A percentile compares a stretch with the other conserved stretches of the same genome.
Conservation (phyloP, 2,329 filamentous ascomycete genomes). For the Venturiaceae sp. region DNA sequence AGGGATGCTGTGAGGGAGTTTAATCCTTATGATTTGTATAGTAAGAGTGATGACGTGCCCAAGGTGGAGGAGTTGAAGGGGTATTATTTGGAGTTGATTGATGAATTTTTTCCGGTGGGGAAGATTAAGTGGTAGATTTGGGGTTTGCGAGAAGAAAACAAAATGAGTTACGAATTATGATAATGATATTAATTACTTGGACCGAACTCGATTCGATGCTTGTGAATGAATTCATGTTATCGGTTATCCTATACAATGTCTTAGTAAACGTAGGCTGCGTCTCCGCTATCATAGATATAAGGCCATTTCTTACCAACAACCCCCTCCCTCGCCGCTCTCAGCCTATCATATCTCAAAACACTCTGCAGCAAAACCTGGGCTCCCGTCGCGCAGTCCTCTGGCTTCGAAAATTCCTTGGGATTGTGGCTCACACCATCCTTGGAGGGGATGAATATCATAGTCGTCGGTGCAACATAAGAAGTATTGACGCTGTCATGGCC, state of each 20-base stretch:
- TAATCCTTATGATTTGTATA: conserved; percentile 87
- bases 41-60: conserved; percentile 77
- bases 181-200: not conserved
- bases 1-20: conserved; percentile 74
- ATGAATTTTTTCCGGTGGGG: conserved; percentile 62
- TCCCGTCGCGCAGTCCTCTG: conserved; percentile 49
- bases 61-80: conserved; percentile 66
- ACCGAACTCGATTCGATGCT: too few species aligned
- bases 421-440: conserved; percentile 55
- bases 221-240: too few species aligned
- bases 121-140: conserved; percentile 55
- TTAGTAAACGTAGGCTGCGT: not conserved
- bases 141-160: not conserved
- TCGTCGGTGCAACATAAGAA: conserved; percentile 48
- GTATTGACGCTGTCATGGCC: conserved; percentile 48
- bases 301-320: not conserved
- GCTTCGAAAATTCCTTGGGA: conserved; percentile 51
- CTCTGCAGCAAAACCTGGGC: conserved; percentile 39
- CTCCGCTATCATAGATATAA: not conserved
- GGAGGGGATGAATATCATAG: conserved; percentile 59
- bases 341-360: conserved; percentile 15
- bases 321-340: conserved; percentile 49
- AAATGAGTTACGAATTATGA: not conserved
- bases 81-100: conserved; percentile 65
- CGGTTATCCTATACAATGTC: not conserved